Percentiles rank a stretch among this genome's conserved stretches.
phyloP scores from a whole-genome alignment of 768 basidiomycete genomes.

The Trametes elegans region DNA sequence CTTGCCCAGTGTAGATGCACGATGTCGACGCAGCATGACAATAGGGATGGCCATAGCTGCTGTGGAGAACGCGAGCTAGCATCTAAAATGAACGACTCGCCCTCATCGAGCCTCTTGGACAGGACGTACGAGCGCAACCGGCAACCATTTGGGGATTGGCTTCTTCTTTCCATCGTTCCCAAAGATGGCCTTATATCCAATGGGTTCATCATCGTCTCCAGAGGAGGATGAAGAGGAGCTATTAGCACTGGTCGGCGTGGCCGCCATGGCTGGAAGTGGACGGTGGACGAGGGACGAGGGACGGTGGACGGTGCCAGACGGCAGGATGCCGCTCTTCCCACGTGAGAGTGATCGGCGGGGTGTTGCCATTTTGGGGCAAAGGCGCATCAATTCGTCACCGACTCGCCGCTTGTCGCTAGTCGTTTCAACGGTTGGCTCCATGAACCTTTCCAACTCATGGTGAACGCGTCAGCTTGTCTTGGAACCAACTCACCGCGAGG shows the following conservation, averaged over 20 bases:
- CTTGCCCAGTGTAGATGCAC: slow-evolving; percentile 10
- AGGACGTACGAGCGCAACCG: slow-evolving; percentile 31
- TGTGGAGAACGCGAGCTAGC: slow-evolving; percentile 34
- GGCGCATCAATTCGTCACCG: neutral
- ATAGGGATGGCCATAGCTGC: slow-evolving; percentile 31
- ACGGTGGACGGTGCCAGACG: neutral
- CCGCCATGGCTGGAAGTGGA: neutral
- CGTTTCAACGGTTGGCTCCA: neutral
- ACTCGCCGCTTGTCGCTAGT: neutral
- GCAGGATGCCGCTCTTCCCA: neutral
- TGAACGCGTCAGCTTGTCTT: too few species aligned
- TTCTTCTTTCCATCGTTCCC: slow-evolving; percentile 9
- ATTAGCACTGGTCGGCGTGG: neutral
- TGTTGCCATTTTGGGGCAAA: too few species aligned
- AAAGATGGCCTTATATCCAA: slow-evolving; percentile 1
- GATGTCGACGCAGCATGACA: slow-evolving; percentile 29
- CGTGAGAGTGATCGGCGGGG: neutral
- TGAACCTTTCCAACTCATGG: too few species aligned
- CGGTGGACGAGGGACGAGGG: neutral
- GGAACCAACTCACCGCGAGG: too few species aligned
- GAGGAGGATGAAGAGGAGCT: neutral
- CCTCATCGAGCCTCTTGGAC: too few species aligned
- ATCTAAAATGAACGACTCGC: too few species aligned
- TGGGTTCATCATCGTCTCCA: neutral
- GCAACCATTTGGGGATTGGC: slow-evolving; percentile 31